phyloP scores from a whole-genome alignment of 441 rosid species.

The Raphanus hybrid region DNA sequence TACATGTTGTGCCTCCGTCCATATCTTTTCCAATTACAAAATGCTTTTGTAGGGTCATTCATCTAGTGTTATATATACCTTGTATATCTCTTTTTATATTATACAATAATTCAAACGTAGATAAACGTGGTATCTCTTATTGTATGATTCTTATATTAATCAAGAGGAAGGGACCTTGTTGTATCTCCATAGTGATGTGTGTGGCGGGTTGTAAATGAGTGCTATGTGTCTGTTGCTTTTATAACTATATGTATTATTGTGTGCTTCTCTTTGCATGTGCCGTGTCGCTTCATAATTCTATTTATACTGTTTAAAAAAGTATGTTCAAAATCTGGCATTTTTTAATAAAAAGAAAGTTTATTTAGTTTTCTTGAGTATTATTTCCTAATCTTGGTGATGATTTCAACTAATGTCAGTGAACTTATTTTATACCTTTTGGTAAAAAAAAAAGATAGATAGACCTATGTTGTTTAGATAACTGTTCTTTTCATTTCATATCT shows the following conservation, averaged over 20 bases:
- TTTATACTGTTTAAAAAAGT: no score
- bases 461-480: slow-evolving; percentile 4
- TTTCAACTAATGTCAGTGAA: slow-evolving; percentile 10
- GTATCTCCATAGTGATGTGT: slow-evolving; percentile 26
- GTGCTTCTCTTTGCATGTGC: slow-evolving; percentile 32
- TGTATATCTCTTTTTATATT: not conserved
- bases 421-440: not conserved
- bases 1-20: slow-evolving; percentile 30
- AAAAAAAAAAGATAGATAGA: not conserved
- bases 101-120: not conserved
- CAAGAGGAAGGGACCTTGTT: slow-evolving; percentile 18
- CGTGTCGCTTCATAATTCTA: slow-evolving; percentile 33
- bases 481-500: slow-evolving; percentile 25
- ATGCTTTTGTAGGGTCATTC: slow-evolving; percentile 33
- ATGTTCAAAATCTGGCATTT: not conserved
- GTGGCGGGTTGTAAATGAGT: slow-evolving; percentile 31
- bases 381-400: slow-evolving; percentile 3
- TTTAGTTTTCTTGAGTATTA: not conserved
- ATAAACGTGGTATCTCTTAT: not conserved
- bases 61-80: slow-evolving; percentile 21
- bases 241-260: slow-evolving; percentile 21
- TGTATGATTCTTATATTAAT: slow-evolving; percentile 2
- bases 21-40: slow-evolving; percentile 38
- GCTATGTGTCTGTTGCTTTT: slow-evolving; percentile 33
- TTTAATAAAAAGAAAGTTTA: not conserved